Evolutionary conservation across 306 rosid genomes (phyloP).

Genomic region (Acacia confusa): DNA sequence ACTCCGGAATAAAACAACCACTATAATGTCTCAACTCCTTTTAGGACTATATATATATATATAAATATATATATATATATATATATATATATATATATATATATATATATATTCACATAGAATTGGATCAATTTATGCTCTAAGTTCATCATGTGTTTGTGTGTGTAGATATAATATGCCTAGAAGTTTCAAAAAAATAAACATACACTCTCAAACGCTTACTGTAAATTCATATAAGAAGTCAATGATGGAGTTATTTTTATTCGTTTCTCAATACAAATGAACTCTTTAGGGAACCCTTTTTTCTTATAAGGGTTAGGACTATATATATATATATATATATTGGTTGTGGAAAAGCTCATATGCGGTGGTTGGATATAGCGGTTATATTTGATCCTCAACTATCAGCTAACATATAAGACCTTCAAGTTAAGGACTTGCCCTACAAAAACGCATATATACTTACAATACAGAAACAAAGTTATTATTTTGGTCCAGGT

Average conservation of each 20-base stretch:
- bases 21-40: conserved; percentile 1
- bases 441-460: neutral
- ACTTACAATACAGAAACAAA: neutral
- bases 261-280: neutral
- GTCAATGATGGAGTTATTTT: neutral
- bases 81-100: no score
- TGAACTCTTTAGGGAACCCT: neutral
- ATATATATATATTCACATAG: neutral
- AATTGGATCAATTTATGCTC: neutral
- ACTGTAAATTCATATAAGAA: neutral
- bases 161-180: no score
- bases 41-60: neutral
- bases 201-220: neutral
- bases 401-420: neutral
- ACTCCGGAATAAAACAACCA: neutral
- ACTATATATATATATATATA: neutral
- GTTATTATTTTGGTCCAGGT: conserved; percentile 52
- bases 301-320: neutral
- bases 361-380: neutral
- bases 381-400: conserved; percentile 16
- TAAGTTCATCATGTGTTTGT: neutral
- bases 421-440: conserved; percentile 27
- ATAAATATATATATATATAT: no score
- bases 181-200: neutral
- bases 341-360: neutral